Base-by-base conservation (phyloP, 2,329 filamentous ascomycete species). In the Aspergillus sp. region DNA sequence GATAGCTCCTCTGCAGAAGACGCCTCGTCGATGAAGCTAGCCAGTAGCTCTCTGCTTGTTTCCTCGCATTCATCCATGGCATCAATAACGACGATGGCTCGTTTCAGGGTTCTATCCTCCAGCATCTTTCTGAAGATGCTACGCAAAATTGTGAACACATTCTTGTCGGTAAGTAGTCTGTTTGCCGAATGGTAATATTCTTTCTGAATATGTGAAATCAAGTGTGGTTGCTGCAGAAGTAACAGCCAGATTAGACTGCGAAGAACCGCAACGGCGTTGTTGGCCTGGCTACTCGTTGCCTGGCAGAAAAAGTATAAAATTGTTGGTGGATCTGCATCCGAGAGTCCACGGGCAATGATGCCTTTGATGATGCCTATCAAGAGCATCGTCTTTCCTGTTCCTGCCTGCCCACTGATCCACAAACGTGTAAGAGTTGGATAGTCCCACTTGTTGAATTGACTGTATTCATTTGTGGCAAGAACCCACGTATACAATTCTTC, bases 261-360 rank as follows among this genome's bases (percentile, higher is more conserved):
- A 8, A 70, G 39, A 0, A 68, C 58, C 1, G 57, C 53, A 0
- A 58, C 59, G 2, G 65, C 64, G 38, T 43, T 60, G 40, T 58
- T 62, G 26, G 60, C 47, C 3, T 39, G 45, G 0, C 7, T 30
- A 39, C 66, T 49, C 8, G 59, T 62, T 11, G 46, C 62, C 36
- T 68, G 59, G 44, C 59, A 69, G 50, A 69, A 64, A 43, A 66
- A 69, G 45, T 51, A 67, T 26, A 42, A 47, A 12, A 49, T 19
- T 28, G 10, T 27, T 27, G 27, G 19, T 27, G 12, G 8, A 5
- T 37, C 11, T 28, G 26, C 26, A 8, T 43, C 6, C 10, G 26
- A 28, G 11, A 12, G 36, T 10, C 5, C 13, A 10, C 28, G 5
- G 28, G 32, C 6, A 50, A 33, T 28, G n/a, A n/a, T n/a, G n/a